phyloP scores from a whole-genome alignment of 306 rosid species.

The Lathyrus sativus region DNA sequence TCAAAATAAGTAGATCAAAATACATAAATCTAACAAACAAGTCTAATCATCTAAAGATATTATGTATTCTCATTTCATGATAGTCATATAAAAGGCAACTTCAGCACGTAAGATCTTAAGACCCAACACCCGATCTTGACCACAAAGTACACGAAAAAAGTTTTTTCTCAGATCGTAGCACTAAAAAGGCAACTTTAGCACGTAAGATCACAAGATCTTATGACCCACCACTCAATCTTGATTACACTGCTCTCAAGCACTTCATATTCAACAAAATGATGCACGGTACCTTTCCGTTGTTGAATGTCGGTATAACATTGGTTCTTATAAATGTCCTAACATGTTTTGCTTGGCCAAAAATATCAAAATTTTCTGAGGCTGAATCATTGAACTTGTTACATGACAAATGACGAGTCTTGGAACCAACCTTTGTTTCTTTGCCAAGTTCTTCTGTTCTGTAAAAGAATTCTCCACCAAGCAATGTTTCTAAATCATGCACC shows the following conservation, averaged over 20 bases:
- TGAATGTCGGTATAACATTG: background rate
- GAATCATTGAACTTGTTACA: background rate
- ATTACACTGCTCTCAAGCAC: background rate
- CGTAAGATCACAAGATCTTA: no score
- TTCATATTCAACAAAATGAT: background rate
- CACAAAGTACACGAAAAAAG: no score
- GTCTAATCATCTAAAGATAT: no score
- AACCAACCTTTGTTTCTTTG: background rate
- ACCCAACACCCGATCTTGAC: no score
- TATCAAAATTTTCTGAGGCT: background rate
- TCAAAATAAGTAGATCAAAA: no score
- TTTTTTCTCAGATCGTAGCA: no score
- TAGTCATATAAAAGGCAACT: no score
- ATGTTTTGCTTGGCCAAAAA: background rate
- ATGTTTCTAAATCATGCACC: slow-evolving; percentile 9
- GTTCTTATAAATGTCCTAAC: background rate
- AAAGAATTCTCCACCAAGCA: background rate
- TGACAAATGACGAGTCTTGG: background rate
- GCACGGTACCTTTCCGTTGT: background rate
- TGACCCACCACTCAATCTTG: no score
- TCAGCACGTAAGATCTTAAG: no score
- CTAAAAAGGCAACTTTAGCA: no score
- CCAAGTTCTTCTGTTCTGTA: background rate
- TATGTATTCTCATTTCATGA: no score
- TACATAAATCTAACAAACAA: no score